Conservation (phyloP, 768 basidiomycete species). For the Lactarius trivialis region DNA sequence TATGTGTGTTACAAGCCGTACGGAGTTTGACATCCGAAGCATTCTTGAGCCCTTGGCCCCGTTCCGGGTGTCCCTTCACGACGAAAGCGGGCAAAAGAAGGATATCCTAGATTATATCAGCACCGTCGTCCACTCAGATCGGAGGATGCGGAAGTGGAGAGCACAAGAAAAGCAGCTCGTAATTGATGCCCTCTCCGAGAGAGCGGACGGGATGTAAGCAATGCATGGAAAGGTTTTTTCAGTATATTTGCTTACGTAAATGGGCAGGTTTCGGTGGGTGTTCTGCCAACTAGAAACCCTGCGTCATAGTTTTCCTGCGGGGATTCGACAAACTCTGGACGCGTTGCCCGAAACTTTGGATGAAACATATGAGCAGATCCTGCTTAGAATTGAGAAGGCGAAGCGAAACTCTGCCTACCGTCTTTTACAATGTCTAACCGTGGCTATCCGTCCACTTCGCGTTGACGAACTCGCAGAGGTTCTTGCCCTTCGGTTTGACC, state of each 20-base stretch:
- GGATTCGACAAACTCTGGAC: neutral
- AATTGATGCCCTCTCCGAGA: neutral
- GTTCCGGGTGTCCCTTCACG: neutral
- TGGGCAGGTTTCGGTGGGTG: neutral
- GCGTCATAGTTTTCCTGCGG: neutral
- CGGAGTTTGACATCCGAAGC: neutral
- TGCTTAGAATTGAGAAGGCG: neutral
- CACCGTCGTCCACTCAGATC: neutral
- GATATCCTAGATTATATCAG: neutral
- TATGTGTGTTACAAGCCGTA: neutral
- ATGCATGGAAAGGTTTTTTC: no score
- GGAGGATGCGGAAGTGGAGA: neutral
- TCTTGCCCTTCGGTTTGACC: neutral
- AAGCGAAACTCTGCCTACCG: neutral
- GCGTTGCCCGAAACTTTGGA: neutral
- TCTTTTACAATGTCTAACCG: neutral
- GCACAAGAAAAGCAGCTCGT: neutral
- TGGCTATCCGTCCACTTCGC: neutral
- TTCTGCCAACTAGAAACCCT: neutral
- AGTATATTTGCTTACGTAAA: neutral
- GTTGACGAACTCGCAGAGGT: slow-evolving; percentile 1
- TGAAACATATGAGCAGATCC: neutral
- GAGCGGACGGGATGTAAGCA: neutral
- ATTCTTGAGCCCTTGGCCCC: neutral
- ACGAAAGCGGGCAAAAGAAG: neutral